Conservation (phyloP, 345 rosid genomes). For the Gossypium raimondii region DNA sequence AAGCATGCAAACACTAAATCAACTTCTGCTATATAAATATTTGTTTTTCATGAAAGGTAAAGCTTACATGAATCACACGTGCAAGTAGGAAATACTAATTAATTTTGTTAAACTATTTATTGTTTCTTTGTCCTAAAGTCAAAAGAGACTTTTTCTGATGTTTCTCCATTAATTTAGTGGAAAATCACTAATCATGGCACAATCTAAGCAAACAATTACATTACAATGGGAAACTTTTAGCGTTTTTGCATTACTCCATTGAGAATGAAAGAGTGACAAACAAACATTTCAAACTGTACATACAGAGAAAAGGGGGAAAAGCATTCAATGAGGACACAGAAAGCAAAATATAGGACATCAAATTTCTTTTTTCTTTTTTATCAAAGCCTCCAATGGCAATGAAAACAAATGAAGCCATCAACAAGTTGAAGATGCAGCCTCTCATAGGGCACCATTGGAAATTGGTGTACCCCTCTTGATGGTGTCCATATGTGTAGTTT, state of each 20-base stretch:
- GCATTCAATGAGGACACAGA: background rate
- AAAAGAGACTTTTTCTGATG: conserved; percentile 9
- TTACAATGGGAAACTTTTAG: conserved; percentile 1
- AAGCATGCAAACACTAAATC: conserved; percentile 2
- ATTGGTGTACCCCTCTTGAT: conserved; percentile 66
- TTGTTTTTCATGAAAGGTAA: background rate
- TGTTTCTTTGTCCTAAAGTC: conserved; percentile 9
- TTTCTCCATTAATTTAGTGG: conserved; percentile 16
- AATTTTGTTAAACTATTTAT: conserved; percentile 2
- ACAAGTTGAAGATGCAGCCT: conserved; percentile 10
- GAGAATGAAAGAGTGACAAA: conserved; percentile 19
- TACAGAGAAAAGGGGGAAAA: conserved; percentile 2
- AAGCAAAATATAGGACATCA: conserved; percentile 21
- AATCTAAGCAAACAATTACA: conserved; percentile 14
- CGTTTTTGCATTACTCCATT: conserved; percentile 10
- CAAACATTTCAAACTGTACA: conserved; percentile 32
- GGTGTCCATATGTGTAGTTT: conserved; percentile 69
- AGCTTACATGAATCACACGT: conserved; percentile 11
- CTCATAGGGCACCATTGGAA: conserved; percentile 35
- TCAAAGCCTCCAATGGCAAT: conserved; percentile 11
- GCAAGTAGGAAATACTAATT: conserved; percentile 9
- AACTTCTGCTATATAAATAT: background rate
- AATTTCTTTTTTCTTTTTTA: background rate
- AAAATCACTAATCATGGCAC: conserved; percentile 16
- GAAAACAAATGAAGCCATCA: conserved; percentile 14